These are phyloP conservation scores for Orbilia blumenaviensis DNA, from an alignment of 2,329 filamentous ascomycete species.

Conservation along the genomic window DNA sequence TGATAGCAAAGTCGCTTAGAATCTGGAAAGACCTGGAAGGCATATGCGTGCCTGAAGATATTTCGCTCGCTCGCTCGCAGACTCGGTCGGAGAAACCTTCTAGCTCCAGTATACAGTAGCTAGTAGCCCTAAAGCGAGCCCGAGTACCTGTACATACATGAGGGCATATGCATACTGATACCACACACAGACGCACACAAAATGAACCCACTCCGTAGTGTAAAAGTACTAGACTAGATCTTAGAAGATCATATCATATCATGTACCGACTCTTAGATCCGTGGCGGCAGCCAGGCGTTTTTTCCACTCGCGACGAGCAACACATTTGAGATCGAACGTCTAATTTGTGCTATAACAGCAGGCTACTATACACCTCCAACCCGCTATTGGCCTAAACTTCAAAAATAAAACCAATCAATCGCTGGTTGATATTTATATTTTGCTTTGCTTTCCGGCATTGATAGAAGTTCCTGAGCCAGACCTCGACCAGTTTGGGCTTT, in stretches of 20 bases:
- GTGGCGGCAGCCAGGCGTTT: slow-evolving; percentile 32
- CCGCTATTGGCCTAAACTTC: slow-evolving; percentile 35
- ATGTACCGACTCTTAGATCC: slow-evolving; percentile 49
- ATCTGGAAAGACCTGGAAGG: neutral
- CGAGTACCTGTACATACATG: slow-evolving; percentile 21
- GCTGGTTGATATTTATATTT: slow-evolving; percentile 17
- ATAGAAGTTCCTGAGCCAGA: slow-evolving; percentile 1
- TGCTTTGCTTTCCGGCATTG: neutral
- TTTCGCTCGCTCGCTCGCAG: neutral
- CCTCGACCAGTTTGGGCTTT: neutral
- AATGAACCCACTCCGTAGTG: neutral
- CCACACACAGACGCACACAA: too few species aligned
- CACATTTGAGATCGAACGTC: slow-evolving; percentile 48
- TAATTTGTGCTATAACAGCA: slow-evolving; percentile 43
- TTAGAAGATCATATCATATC: slow-evolving; percentile 31
- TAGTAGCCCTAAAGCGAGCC: neutral
- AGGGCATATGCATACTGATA: too few species aligned
- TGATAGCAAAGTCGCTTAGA: neutral
- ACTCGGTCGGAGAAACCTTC: slow-evolving; percentile 1
- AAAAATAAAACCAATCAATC: slow-evolving; percentile 20
- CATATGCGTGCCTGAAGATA: slow-evolving; percentile 1
- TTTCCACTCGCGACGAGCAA: slow-evolving; percentile 48
- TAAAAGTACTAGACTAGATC: slow-evolving; percentile 17
- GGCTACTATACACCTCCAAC: slow-evolving; percentile 39
- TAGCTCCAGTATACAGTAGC: too few species aligned